Evolutionary conservation across 495 filamentous ascomycete species (phyloP).

Genomic region (Penicillium soppii): DNA sequence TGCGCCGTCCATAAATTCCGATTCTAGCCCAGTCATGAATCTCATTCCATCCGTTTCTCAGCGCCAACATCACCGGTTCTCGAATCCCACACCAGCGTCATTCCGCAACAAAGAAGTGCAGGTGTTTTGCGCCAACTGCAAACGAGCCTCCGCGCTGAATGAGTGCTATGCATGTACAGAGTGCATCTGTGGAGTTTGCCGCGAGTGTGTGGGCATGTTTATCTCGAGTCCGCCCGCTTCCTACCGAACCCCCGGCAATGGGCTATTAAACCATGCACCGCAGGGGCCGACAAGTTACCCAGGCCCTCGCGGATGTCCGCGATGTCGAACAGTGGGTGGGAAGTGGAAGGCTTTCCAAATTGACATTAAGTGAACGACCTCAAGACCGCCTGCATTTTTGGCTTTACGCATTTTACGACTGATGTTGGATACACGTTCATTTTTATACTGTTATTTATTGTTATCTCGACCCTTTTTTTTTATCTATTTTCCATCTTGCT

Average conservation of each 20-base stretch:
- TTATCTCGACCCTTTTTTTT: slow-evolving; percentile 1
- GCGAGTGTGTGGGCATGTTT: slow-evolving; percentile 77
- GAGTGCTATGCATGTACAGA: slow-evolving; percentile 91
- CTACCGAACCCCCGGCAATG: slow-evolving; percentile 40
- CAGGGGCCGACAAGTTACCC: slow-evolving; percentile 44
- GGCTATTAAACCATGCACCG: slow-evolving; percentile 23
- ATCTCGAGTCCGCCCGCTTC: slow-evolving; percentile 50
- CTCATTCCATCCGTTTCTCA: slow-evolving; percentile 38
- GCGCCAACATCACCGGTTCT: slow-evolving; percentile 49
- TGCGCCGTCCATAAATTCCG: slow-evolving; percentile 44
- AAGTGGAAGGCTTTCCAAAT: slow-evolving; percentile 56
- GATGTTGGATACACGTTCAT: slow-evolving; percentile 29
- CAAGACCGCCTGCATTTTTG: slow-evolving; percentile 11
- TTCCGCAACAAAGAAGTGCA: slow-evolving; percentile 60
- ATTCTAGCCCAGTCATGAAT: slow-evolving; percentile 51
- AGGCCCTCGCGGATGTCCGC: slow-evolving; percentile 47
- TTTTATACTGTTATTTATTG: slow-evolving; percentile 13
- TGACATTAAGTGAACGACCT: slow-evolving; percentile 45
- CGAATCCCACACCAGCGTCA: slow-evolving; percentile 45
- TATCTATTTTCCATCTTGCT: neutral
- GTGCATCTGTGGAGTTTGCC: slow-evolving; percentile 89
- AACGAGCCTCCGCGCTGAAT: slow-evolving; percentile 66
- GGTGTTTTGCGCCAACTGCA: slow-evolving; percentile 86
- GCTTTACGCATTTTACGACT: slow-evolving; percentile 43
- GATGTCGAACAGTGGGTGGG: slow-evolving; percentile 48